Evolutionary conservation across 202 grass and related monocot genomes (phyloP), one percentile per base, ranked within the genome.

Genomic region (Setaria viridis): DNA sequence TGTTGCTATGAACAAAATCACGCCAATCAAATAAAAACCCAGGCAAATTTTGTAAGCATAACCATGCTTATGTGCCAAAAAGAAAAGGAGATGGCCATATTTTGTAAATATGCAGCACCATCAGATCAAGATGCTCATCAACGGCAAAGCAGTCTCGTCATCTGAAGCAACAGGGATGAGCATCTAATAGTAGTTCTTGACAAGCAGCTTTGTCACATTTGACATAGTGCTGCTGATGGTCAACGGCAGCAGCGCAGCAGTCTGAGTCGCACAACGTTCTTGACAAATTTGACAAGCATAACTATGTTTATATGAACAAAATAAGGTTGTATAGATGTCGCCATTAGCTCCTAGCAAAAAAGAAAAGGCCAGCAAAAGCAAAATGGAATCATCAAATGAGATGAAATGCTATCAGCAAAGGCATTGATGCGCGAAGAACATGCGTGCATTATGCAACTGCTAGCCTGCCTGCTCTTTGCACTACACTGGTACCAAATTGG

Each of bases 391-490:
- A 12, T 71, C 62, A 20, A n/a, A 56, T 13, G 14, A 54, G 53
- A 54, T 19, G 72, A 57, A 77, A 64, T 43, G 19, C 8, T 32
- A 77, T 5, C 11, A 78, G 42, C 37, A 49, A 62, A 51, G 62
- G 15, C 33, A 60, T 3, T 60, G 25, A 11, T 37, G 29, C 9
- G 11, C 11, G 48, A 53, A 39, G 37, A 45, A 70, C 71, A 65
- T 53, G 57, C 35, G 21, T 9, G 46, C 51, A 77, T 62, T 12
- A 56, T 39, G 14, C 33, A 17, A 11, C 86, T 84, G 74, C 65
- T 20, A 19, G 56, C 65, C 35, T 84, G 72, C 55, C 11, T 72
- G 47, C 81, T 65, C 13, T 55, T 72, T 49, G 15, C 63, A 65
- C 68, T 35, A 45, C 69, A 80, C 19, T 33, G 39, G 67, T n/a